phyloP scores from a whole-genome alignment of 1,284 basidiomycete genomes.

The Irpex rosettiformis region DNA sequence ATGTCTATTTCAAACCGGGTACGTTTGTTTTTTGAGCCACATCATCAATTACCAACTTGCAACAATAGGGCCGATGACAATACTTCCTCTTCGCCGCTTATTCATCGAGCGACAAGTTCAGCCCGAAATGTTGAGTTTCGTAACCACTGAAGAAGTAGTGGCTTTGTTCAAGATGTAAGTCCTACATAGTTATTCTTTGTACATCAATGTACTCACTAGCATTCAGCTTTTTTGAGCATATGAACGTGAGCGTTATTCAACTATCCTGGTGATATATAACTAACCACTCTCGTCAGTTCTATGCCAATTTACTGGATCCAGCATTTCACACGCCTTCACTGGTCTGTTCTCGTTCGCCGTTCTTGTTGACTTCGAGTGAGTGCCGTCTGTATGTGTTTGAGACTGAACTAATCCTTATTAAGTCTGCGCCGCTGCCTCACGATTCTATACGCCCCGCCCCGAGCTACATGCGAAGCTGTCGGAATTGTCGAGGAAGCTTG shows the following conservation, averaged over 20 bases:
- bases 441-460: conserved; percentile 82
- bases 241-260: conserved; percentile 51
- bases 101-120: conserved; percentile 89
- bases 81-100: conserved; percentile 78
- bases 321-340: conserved; percentile 90
- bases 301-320: conserved; percentile 72
- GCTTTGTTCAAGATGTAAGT: conserved; percentile 90
- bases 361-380: conserved; percentile 88
- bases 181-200: conserved; percentile 9
- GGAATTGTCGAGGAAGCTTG: conserved; percentile 86
- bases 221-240: conserved; percentile 69
- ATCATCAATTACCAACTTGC: conserved; percentile 6
- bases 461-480: conserved; percentile 83
- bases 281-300: conserved; percentile 44
- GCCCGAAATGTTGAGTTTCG: conserved; percentile 87
- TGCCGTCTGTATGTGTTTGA: conserved; percentile 18
- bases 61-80: conserved; percentile 75
- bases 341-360: conserved; percentile 89
- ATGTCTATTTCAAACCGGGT: conserved; percentile 95
- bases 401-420: conserved; percentile 1
- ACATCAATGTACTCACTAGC: conserved; percentile 15
- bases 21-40: conserved; percentile 19
- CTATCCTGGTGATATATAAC: background rate
- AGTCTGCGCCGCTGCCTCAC: conserved; percentile 93
- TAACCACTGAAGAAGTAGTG: conserved; percentile 80